These are phyloP conservation scores for Nitzschia palea DNA, from an alignment of 108 stramenopile species.

Conservation along the genomic window DNA sequence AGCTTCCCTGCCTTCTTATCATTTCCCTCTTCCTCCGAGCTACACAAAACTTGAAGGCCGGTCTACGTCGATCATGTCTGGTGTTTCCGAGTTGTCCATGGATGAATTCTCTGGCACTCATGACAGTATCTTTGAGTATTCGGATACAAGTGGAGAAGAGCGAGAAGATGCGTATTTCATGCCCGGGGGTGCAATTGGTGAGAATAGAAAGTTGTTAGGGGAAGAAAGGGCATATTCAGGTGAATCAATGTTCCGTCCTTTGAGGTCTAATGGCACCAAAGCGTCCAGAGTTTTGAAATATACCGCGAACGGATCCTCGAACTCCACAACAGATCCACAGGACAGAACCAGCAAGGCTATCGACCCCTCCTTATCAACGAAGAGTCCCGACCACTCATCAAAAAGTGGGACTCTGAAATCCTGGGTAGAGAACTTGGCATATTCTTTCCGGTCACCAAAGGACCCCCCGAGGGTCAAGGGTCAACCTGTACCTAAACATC, in stretches of 20 bases:
- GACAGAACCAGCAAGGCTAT: neutral
- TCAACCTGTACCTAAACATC: slow-evolving; percentile 12
- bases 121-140: slow-evolving; percentile 36
- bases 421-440: slow-evolving; percentile 26
- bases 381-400: neutral
- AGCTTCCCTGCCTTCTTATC: slow-evolving; percentile 22
- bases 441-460: slow-evolving; percentile 24
- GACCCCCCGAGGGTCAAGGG: neutral
- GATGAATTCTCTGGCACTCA: slow-evolving; percentile 17
- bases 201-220: slow-evolving; percentile 6
- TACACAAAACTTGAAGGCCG: slow-evolving; percentile 2
- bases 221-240: neutral
- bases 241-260: slow-evolving; percentile 26
- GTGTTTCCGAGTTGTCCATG: slow-evolving; percentile 31
- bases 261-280: slow-evolving; percentile 18
- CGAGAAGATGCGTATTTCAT: slow-evolving; percentile 34
- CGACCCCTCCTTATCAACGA: neutral
- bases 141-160: slow-evolving; percentile 38
- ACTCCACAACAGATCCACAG: neutral
- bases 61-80: slow-evolving; percentile 2
- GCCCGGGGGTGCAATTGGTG: slow-evolving; percentile 14
- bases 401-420: slow-evolving; percentile 1
- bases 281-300: slow-evolving; percentile 21
- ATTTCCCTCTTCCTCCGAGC: slow-evolving; percentile 4
- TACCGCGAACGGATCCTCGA: neutral